Conservation (phyloP, 345 rosid species). For the Salix dunnii region DNA sequence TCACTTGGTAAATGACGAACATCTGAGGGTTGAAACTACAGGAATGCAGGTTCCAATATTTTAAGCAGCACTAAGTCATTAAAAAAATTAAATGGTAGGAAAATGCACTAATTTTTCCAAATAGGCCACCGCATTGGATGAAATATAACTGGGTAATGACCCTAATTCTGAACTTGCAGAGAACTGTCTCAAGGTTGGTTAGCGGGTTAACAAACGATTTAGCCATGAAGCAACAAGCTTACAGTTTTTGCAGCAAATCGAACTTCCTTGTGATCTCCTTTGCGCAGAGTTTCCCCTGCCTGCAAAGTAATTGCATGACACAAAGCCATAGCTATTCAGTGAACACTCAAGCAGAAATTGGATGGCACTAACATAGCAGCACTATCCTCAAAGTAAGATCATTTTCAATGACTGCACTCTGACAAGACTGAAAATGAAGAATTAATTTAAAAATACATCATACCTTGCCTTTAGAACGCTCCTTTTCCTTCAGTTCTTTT, state of each 20-base stretch:
- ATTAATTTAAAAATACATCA: not conserved
- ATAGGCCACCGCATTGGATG: too few species aligned
- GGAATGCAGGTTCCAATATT: too few species aligned
- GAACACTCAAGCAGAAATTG: not conserved
- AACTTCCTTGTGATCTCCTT: slow-evolving; percentile 60
- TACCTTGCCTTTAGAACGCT: slow-evolving; percentile 57
- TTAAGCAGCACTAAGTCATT: too few species aligned
- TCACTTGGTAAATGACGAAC: too few species aligned
- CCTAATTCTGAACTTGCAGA: not conserved
- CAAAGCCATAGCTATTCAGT: not conserved
- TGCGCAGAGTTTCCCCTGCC: slow-evolving; percentile 38
- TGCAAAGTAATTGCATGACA: slow-evolving; percentile 15
- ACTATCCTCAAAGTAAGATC: not conserved
- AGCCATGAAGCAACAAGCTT: slow-evolving; percentile 21
- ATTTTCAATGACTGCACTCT: not conserved
- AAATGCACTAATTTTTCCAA: too few species aligned
- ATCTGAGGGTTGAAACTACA: too few species aligned
- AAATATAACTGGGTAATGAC: too few species aligned
- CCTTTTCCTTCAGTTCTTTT: slow-evolving; percentile 38
- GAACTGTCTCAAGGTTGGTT: not conserved
- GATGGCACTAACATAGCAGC: not conserved
- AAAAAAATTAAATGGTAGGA: too few species aligned
- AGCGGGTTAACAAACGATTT: not conserved
- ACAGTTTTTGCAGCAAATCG: slow-evolving; percentile 75
- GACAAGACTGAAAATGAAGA: slow-evolving; percentile 4